Percentiles rank a stretch among this genome's conserved stretches.
These are phyloP conservation scores for Syzygium syzygioides DNA, from an alignment of 441 rosid genomes.

Conservation along the genomic window DNA sequence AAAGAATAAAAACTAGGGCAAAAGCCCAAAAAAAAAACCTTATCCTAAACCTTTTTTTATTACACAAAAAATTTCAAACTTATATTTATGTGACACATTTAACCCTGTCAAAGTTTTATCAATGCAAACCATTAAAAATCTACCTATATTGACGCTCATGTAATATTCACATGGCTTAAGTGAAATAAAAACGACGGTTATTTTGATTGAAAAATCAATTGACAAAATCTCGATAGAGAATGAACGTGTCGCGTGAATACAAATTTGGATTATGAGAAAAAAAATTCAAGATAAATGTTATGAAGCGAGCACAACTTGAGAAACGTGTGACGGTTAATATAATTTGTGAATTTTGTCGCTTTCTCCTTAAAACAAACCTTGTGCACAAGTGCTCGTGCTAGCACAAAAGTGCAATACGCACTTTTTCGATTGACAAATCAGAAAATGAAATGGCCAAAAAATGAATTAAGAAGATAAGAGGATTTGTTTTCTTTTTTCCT, in stretches of 20 bases:
- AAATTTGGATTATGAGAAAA: no score
- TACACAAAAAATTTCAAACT: not conserved
- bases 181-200: not conserved
- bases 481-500: no score
- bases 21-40: not conserved
- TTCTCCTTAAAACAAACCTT: no score
- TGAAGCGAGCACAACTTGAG: no score
- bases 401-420: not conserved
- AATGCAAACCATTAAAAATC: not conserved
- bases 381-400: not conserved
- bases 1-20: not conserved
- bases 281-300: no score
- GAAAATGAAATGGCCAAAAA: not conserved
- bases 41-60: not conserved
- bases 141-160: not conserved
- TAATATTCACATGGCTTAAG: accelerated
- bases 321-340: no score
- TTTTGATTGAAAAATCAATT: not conserved
- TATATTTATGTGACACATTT: not conserved
- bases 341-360: not conserved
- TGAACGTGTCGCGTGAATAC: no score
- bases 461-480: not conserved
- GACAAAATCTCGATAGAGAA: accelerated
- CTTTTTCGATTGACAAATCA: not conserved
- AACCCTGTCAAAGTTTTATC: not conserved